These are phyloP conservation scores for Phytopythium delawarense DNA, from an alignment of 352 stramenopile species.

Conservation along the genomic window DNA sequence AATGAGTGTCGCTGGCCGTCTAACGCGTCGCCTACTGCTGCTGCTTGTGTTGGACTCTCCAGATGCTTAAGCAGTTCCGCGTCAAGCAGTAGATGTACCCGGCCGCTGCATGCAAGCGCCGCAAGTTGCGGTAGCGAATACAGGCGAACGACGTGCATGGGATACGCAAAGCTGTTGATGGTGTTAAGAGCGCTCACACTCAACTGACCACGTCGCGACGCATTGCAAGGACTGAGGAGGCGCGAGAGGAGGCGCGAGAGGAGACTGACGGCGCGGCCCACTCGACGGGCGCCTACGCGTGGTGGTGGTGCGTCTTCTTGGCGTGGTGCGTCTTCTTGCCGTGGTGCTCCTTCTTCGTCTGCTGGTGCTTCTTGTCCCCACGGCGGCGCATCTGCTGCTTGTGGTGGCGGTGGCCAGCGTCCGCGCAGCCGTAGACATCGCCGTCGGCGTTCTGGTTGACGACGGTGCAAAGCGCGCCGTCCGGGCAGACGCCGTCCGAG, in stretches of 20 bases:
- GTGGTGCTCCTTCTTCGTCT: background rate
- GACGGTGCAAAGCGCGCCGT: background rate
- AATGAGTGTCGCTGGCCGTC: background rate
- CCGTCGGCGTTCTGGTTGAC: conserved; percentile 5
- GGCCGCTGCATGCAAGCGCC: background rate
- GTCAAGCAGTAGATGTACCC: conserved; percentile 31
- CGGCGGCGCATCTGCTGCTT: background rate
- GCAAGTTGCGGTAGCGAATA: background rate
- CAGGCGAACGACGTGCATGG: background rate
- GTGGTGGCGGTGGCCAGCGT: conserved; percentile 1
- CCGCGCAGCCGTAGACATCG: conserved; percentile 5
- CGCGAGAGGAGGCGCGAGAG: too few species aligned
- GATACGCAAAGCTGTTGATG: background rate
- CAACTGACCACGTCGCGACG: background rate
- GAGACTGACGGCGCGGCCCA: too few species aligned
- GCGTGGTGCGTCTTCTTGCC: background rate
- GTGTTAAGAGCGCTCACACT: background rate
- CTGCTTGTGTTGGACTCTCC: conserved; percentile 8
- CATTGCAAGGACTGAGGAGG: background rate
- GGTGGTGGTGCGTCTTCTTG: conserved; percentile 3
- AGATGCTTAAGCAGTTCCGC: conserved; percentile 66
- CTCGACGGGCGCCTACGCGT: background rate
- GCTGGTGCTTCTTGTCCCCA: background rate
- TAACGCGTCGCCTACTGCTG: conserved; percentile 2
- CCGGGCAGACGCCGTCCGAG: conserved; percentile 6